Conservation (phyloP, 31 red algal species). For the Asparagopsis taxiformis region DNA sequence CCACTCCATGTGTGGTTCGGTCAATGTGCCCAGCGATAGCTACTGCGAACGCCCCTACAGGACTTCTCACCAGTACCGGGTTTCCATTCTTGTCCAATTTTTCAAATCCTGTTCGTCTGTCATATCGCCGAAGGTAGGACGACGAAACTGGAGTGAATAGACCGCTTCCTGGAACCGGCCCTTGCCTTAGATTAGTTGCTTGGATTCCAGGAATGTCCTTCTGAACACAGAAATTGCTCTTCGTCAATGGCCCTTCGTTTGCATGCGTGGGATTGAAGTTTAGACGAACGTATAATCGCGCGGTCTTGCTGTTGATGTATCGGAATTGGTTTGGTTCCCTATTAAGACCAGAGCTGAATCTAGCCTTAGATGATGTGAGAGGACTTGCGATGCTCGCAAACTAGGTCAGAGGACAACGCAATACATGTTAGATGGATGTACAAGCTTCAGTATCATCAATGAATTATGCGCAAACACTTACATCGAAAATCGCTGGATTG, state of each 20-base stretch:
- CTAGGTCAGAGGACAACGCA: no score
- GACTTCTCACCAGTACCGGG: background rate
- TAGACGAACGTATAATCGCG: background rate
- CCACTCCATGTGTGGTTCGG: background rate
- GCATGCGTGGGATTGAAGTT: background rate
- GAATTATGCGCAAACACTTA: background rate
- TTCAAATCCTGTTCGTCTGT: background rate
- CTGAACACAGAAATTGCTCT: background rate
- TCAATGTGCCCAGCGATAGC: background rate
- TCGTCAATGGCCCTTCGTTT: background rate
- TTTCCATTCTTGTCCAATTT: background rate
- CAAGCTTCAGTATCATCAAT: background rate
- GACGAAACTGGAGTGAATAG: background rate
- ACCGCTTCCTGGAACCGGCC: background rate
- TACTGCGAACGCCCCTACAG: background rate
- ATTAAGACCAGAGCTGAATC: background rate
- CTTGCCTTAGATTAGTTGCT: background rate
- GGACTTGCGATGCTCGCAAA: background rate
- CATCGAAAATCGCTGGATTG: background rate
- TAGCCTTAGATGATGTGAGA: background rate
- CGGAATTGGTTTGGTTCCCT: background rate
- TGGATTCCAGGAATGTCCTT: background rate
- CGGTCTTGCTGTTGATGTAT: background rate
- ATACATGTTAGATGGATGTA: background rate
- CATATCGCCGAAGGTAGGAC: background rate